Conservation (phyloP, 1,284 basidiomycete genomes). For the Puccinia horiana region DNA sequence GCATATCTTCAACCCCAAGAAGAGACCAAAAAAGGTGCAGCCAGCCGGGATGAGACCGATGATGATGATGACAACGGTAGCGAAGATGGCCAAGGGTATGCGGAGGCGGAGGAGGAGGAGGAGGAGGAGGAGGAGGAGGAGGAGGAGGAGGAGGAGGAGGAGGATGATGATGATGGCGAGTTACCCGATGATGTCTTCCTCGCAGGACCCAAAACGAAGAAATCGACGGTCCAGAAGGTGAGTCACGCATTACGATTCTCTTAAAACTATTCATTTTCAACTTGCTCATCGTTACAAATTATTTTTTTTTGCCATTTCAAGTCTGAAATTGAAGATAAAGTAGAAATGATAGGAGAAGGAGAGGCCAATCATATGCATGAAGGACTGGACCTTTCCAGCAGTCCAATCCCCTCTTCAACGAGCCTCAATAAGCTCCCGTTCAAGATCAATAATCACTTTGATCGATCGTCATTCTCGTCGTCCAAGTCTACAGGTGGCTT, state of each 20-base stretch:
- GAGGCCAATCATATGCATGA: not conserved
- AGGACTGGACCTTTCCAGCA: not conserved
- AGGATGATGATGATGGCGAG: slow-evolving; percentile 13
- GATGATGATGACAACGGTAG: slow-evolving; percentile 17
- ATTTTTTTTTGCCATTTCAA: not conserved
- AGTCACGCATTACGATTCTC: not conserved
- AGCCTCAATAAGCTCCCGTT: not conserved
- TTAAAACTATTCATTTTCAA: not conserved
- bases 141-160: too few species aligned
- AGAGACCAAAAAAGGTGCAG: slow-evolving; percentile 7
- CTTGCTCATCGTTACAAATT: not conserved
- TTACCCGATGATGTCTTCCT: not conserved
- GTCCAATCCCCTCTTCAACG: not conserved
- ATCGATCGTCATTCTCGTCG: not conserved
- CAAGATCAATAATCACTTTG: not conserved
- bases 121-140: not conserved
- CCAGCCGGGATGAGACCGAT: not conserved
- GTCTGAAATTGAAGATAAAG: not conserved
- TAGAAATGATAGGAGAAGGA: not conserved
- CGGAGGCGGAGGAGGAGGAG: slow-evolving; percentile 2
- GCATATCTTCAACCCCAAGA: slow-evolving; percentile 33
- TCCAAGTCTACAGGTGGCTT: not conserved
- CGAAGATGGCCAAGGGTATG: slow-evolving; percentile 9
- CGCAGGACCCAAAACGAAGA: not conserved
- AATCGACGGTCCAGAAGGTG: not conserved